A percentile compares a stretch with the other conserved stretches of the same genome.
These are phyloP conservation scores for Neurospora discreta DNA, from an alignment of 495 filamentous ascomycete genomes.

Conservation along the genomic window DNA sequence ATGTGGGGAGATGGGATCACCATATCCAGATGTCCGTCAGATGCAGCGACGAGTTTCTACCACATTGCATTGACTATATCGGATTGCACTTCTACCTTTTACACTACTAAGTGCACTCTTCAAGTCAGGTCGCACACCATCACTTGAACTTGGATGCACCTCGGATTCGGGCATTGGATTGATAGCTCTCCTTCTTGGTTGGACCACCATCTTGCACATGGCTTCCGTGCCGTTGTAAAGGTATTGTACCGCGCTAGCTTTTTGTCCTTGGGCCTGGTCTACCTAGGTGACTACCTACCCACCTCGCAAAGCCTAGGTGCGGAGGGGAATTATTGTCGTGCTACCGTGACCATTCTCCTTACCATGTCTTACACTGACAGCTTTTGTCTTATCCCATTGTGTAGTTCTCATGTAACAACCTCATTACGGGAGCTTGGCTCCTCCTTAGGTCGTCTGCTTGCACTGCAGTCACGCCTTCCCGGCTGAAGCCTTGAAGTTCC, in stretches of 20 bases:
- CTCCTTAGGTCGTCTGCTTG: neutral
- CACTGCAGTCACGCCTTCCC: neutral
- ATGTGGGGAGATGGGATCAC: neutral
- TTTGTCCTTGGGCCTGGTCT: too few relatives aligned
- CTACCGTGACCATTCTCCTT: neutral
- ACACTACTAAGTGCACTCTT: neutral
- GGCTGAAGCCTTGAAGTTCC: neutral
- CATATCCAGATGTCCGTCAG: neutral
- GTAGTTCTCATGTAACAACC: neutral
- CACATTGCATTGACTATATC: neutral
- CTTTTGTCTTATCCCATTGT: neutral
- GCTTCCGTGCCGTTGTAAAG: neutral
- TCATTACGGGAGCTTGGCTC: neutral
- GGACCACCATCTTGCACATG: neutral
- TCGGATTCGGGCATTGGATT: neutral
- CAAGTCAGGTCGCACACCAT: neutral
- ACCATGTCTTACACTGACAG: neutral
- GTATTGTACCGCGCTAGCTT: neutral
- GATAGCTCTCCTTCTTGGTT: neutral
- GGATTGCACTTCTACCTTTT: neutral
- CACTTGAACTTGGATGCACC: neutral
- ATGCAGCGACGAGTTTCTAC: neutral
- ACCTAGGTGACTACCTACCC: too few relatives aligned
- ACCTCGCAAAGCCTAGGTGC: neutral
- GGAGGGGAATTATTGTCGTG: neutral